Evolutionary conservation across 192 early-diverging fungal genomes (phyloP).

Genomic region (Entomortierella beljakovae): DNA sequence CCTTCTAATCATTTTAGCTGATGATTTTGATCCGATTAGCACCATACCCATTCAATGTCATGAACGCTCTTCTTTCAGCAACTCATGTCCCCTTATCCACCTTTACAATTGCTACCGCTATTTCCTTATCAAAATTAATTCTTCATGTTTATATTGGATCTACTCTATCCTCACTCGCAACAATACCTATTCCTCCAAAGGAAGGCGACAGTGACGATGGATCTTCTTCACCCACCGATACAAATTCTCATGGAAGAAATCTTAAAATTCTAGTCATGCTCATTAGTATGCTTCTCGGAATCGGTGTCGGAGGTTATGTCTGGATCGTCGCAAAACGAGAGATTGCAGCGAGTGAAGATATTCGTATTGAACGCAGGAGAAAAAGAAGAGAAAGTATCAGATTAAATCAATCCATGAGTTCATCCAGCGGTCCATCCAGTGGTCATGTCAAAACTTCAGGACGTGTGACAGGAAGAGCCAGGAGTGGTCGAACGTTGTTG

Average conservation of each 20-base stretch:
- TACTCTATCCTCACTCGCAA: slow-evolving; percentile 63
- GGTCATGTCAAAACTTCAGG: not conserved
- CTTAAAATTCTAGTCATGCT: slow-evolving; percentile 38
- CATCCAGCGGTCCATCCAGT: not conserved
- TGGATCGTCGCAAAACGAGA: slow-evolving; percentile 58
- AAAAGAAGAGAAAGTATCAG: slow-evolving; percentile 28
- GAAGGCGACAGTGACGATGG: not conserved
- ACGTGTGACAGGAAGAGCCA: slow-evolving; percentile 3
- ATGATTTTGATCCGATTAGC: slow-evolving; percentile 75
- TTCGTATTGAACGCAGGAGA: slow-evolving; percentile 36
- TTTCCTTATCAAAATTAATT: slow-evolving; percentile 66
- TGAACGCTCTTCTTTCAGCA: slow-evolving; percentile 69
- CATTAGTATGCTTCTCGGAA: slow-evolving; percentile 52
- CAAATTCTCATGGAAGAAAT: slow-evolving; percentile 12
- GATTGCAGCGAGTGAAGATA: slow-evolving; percentile 55
- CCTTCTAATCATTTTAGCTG: slow-evolving; percentile 50
- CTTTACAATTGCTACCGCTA: slow-evolving; percentile 64
- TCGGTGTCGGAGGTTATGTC: slow-evolving; percentile 63
- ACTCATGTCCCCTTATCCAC: slow-evolving; percentile 62
- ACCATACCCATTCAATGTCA: slow-evolving; percentile 78
- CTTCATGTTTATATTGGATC: slow-evolving; percentile 73
- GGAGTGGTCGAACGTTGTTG: not conserved
- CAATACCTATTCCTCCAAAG: not conserved
- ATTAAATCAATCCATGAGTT: slow-evolving; percentile 12
- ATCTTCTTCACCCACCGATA: not conserved